Conservation (phyloP, 2,329 filamentous ascomycete genomes). For the Ambrosiella cleistominuta region DNA sequence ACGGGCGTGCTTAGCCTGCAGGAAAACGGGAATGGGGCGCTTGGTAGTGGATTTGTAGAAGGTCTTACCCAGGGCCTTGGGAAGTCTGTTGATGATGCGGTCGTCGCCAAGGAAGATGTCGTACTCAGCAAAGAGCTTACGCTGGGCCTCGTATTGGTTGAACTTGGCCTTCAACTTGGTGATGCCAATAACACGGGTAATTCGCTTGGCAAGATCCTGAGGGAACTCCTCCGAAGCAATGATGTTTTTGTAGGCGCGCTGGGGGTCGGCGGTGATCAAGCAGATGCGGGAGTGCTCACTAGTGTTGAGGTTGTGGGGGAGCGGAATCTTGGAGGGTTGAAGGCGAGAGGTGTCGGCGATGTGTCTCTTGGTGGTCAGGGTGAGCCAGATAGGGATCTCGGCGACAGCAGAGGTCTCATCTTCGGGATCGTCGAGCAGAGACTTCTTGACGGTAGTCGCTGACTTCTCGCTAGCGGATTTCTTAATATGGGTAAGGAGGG, state of each 20-base stretch:
- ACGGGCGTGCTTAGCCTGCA: slow-evolving; percentile 29
- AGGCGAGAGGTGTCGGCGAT: slow-evolving; percentile 56
- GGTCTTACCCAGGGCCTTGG: slow-evolving; percentile 67
- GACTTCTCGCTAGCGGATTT: slow-evolving; percentile 32
- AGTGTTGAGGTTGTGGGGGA: slow-evolving; percentile 60
- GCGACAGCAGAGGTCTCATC: slow-evolving; percentile 19
- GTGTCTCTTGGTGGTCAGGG: slow-evolving; percentile 47
- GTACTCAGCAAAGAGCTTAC: slow-evolving; percentile 70
- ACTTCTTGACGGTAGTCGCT: slow-evolving; percentile 33
- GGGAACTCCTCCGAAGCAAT: slow-evolving; percentile 59
- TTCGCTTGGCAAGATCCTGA: slow-evolving; percentile 43
- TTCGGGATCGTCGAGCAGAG: slow-evolving; percentile 33
- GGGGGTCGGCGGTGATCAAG: slow-evolving; percentile 64
- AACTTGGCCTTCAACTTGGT: slow-evolving; percentile 68
- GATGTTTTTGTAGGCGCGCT: slow-evolving; percentile 80
- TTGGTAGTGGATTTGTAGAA: slow-evolving; percentile 78
- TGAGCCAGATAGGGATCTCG: slow-evolving; percentile 43
- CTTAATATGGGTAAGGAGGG: slow-evolving; percentile 44
- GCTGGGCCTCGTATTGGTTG: slow-evolving; percentile 70
- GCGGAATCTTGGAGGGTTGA: slow-evolving; percentile 65
- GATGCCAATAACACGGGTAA: slow-evolving; percentile 63
- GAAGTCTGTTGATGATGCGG: slow-evolving; percentile 57
- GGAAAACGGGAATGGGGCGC: slow-evolving; percentile 66
- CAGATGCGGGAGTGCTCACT: slow-evolving; percentile 55
- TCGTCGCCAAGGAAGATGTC: slow-evolving; percentile 91